Base-by-base conservation (phyloP, 306 rosid genomes). In the Abrus precatorius region DNA sequence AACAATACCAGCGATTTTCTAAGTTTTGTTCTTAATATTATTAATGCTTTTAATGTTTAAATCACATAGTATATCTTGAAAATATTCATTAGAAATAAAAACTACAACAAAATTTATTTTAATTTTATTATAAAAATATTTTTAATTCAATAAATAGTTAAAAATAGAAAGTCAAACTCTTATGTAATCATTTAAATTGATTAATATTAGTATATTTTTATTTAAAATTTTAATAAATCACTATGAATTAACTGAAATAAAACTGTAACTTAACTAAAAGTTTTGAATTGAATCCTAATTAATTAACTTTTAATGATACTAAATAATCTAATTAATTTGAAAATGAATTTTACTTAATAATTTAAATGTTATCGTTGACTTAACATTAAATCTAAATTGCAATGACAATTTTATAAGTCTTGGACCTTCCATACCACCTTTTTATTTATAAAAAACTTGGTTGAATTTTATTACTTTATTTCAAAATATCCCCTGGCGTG, bases 401-500 rank as follows among this genome's bases (percentile, higher is more conserved):
- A 13, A 30, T 56, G 12, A 1, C 5, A 56, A 27, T 0, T 12
- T 7, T 57, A 49, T 60, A 7, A 10, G 29, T 34, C 11, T 7
- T 36, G 20, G 72, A 62, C 9, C 62, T n/a, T 76, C 2, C 28
- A 11, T 14, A 47, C 33, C 5, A 64, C 30, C 3, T 34, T 3
- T 29, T 47, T 47, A 47, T 47, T 28, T 20, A 20, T 20, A 20
- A 20, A 20, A 20, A 20, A 20, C 3, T 43, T 1, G 3, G 54
- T 67, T 44, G 73, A 44, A 67, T 67, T 34, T 7, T 67, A 28
- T 14, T 20, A 34, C 4, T 49, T 63, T 34, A 52, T 76, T 49
- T 47, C 49, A 63, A 76, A 64, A 63, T 64, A 63, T 63, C 69
- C 69, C 75, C 0, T 36, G 69, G 84, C 68, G 66, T 73, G 69